A percentile compares a stretch with the other conserved stretches of the same genome.
Evolutionary conservation across 129 eudicot species (phyloP).

Genomic region (Smallanthus sonchifolius): DNA sequence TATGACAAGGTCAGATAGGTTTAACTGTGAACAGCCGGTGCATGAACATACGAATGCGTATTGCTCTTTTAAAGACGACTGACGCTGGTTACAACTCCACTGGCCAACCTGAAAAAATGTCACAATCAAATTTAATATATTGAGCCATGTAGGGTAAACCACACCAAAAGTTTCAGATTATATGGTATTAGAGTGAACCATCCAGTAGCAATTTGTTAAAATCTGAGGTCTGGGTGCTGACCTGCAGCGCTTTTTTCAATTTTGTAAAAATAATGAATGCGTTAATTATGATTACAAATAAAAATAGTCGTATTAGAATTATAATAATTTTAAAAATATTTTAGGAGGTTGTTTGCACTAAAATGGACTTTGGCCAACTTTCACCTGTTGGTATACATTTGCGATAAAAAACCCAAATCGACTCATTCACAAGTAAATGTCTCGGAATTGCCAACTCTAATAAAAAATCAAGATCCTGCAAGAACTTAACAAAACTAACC

Average conservation of each 20-base stretch:
- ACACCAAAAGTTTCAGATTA: neutral
- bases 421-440: neutral
- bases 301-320: neutral
- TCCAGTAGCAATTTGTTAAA: neutral
- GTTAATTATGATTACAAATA: neutral
- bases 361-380: neutral
- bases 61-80: slow-evolving; percentile 51
- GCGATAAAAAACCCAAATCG: neutral
- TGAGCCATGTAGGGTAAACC: neutral
- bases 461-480: neutral
- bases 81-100: slow-evolving; percentile 61
- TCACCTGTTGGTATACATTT: neutral
- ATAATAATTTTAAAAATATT: neutral
- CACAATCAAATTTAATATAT: neutral
- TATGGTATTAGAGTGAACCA: neutral
- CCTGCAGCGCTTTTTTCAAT: neutral
- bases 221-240: neutral
- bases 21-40: slow-evolving; percentile 56
- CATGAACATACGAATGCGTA: slow-evolving; percentile 77
- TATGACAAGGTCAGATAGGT: slow-evolving; percentile 72
- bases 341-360: neutral
- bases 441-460: neutral
- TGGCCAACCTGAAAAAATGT: slow-evolving; percentile 72
- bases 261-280: neutral
- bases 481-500: neutral